Percentiles rank a stretch among this genome's conserved stretches.
These are phyloP conservation scores for Trametes elegans DNA, from an alignment of 768 basidiomycete species.

Conservation along the genomic window DNA sequence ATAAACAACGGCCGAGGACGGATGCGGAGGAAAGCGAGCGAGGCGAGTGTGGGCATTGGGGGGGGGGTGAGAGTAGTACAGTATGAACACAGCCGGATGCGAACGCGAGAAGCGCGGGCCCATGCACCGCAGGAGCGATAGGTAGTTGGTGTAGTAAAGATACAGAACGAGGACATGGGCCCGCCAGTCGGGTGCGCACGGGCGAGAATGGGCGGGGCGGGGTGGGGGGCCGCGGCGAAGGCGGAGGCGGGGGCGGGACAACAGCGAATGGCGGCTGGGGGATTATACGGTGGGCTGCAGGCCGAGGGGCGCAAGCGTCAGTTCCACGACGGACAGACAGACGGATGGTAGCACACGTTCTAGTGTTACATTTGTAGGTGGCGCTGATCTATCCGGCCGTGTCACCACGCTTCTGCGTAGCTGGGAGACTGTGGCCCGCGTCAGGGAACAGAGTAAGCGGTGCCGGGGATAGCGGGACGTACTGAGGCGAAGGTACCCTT, in stretches of 20 bases:
- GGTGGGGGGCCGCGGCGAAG: not conserved
- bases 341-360: not conserved
- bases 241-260: not conserved
- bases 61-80: no score
- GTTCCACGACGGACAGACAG: not conserved
- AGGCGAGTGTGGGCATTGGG: no score
- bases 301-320: not conserved
- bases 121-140: constrained; percentile 5
- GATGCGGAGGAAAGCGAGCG: not conserved
- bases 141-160: not conserved
- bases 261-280: constrained; percentile 3
- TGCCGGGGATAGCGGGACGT: not conserved
- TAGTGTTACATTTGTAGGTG: constrained; percentile 11
- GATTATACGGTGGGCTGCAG: not conserved
- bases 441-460: not conserved
- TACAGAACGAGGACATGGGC: not conserved
- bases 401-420: constrained; percentile 17
- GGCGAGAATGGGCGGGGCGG: not conserved
- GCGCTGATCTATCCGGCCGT: not conserved
- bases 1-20: not conserved
- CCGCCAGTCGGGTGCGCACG: no score
- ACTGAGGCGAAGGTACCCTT: constrained; percentile 4
- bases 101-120: not conserved
- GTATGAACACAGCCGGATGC: constrained; percentile 4
- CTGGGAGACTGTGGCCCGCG: not conserved